These are phyloP conservation scores for Chlorella sp. DNA, from an alignment of 139 green algal genomes.

Conservation along the genomic window DNA sequence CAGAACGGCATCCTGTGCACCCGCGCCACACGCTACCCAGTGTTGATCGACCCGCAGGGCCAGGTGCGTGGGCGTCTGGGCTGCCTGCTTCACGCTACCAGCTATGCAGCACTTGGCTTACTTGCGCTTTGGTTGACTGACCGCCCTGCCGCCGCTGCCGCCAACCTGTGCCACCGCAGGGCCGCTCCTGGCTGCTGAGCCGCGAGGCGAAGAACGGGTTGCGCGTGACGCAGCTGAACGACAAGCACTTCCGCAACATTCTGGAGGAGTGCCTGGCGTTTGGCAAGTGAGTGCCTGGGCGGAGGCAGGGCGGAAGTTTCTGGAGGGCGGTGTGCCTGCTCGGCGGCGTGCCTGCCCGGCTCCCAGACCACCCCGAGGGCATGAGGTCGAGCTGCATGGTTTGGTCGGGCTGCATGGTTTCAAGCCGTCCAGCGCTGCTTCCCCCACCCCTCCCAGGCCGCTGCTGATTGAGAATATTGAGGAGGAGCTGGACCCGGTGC, in stretches of 20 bases:
- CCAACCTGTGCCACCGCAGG: conserved; percentile 24
- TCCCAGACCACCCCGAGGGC: neutral
- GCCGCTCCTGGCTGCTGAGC: conserved; percentile 87
- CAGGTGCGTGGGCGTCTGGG: conserved; percentile 25
- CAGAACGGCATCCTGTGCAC: conserved; percentile 98
- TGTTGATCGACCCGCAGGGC: conserved; percentile 94
- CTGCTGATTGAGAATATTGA: conserved; percentile 97
- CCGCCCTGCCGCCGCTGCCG: too few species aligned
- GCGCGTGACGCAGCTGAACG: conserved; percentile 76
- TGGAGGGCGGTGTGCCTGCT: neutral
- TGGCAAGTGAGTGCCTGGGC: conserved; percentile 60
- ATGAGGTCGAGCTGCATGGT: neutral
- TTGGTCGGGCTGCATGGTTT: neutral
- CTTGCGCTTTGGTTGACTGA: too few species aligned
- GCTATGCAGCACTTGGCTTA: neutral
- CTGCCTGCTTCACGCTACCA: neutral
- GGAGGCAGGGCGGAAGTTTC: neutral
- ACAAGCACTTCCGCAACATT: conserved; percentile 88
- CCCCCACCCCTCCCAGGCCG: conserved; percentile 34
- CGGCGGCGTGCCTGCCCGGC: neutral
- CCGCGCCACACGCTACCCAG: conserved; percentile 80
- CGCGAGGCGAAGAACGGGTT: conserved; percentile 75
- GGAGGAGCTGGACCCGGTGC: conserved; percentile 91
- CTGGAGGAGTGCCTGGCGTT: conserved; percentile 93
- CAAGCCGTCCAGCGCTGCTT: neutral